Evolutionary conservation across 2,329 filamentous ascomycete species (phyloP).

Genomic region (Fusarium irregulare): DNA sequence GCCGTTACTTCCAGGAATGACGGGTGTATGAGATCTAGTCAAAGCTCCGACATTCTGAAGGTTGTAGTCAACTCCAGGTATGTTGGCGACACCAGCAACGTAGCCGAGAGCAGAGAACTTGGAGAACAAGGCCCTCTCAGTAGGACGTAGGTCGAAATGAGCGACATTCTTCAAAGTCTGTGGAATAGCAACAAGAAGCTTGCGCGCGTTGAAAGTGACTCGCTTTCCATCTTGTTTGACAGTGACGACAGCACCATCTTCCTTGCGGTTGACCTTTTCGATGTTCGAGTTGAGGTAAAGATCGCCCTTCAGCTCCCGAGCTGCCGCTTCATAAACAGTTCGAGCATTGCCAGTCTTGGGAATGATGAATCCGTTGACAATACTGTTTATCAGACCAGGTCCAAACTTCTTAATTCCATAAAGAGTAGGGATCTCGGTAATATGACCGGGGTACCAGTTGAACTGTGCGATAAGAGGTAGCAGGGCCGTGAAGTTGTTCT

Average conservation of each 20-base stretch:
- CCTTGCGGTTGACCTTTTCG: background rate
- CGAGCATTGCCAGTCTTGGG: slow-evolving; percentile 20
- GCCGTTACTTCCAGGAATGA: slow-evolving; percentile 20
- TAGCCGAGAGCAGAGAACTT: slow-evolving; percentile 29
- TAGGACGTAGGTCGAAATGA: slow-evolving; percentile 1
- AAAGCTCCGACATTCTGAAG: slow-evolving; percentile 30
- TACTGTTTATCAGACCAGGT: slow-evolving; percentile 18
- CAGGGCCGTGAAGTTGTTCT: slow-evolving; percentile 30
- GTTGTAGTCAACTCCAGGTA: slow-evolving; percentile 11
- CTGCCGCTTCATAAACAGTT: slow-evolving; percentile 28
- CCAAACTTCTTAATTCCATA: slow-evolving; percentile 40
- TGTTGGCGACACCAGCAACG: slow-evolving; percentile 22
- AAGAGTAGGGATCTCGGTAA: slow-evolving; percentile 24
- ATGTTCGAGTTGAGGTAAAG: slow-evolving; percentile 24
- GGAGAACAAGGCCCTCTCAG: slow-evolving; percentile 22
- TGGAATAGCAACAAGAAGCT: slow-evolving; percentile 35
- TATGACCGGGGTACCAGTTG: slow-evolving; percentile 37
- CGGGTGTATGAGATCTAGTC: slow-evolving; percentile 4
- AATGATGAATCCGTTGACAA: slow-evolving; percentile 15
- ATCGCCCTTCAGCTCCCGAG: background rate
- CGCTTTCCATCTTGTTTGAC: slow-evolving; percentile 6
- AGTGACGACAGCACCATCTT: background rate
- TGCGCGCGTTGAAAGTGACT: slow-evolving; percentile 16
- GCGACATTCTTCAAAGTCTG: slow-evolving; percentile 26
- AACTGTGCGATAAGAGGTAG: slow-evolving; percentile 25